Evolutionary conservation across 2,329 filamentous ascomycete genomes (phyloP), one percentile per base, ranked within the genome.

Genomic region (Aureobasidium leucospermi): DNA sequence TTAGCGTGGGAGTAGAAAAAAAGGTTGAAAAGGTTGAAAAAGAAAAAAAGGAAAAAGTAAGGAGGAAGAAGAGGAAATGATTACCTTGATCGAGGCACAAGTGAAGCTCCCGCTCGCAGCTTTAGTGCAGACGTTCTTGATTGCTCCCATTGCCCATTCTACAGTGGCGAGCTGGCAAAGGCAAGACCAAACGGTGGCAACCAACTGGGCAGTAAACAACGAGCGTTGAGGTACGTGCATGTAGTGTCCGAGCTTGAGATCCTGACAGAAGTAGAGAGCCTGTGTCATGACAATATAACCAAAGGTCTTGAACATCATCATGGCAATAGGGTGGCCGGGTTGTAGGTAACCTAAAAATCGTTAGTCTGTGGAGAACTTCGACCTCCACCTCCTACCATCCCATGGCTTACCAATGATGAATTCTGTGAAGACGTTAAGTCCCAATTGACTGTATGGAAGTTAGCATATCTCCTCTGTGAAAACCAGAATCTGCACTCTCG

Each of bases 281-380:
- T 96, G 90, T 0, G 63, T 64, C 31, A 67, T 63, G 45, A 66
- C 62, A 36, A 70, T 69, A 61, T 94, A 95, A 63, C 89, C 90
- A 70, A 94, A 96, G 0, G 89, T 94, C 49, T 93, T 89, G 67
- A 95, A 96, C 38, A 95, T 89, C 90, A 95, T 95, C 72, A 95
- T 94, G 53, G 90, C 90, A 10, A 95, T 89, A 1, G 90, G 90
- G 1, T 88, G 86, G 31, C 90, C 90, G 0, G 90, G 90, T 70
- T 95, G 95, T 15, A 90, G 79, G 53, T 83, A 85, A 58, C 90
- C 23, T 23, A 3, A 23, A 23, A 23, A 2, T 23, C 23, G 23
- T 23, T 23, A 23, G 19, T 23, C 19, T 23, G 23, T 1, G 23
- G 2, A 3, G 23, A 23, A 23, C 23, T 23, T 23, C 2, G 23